Evolutionary conservation across 2,329 filamentous ascomycete genomes (phyloP).

Genomic region (Aspergillus phoenicis): DNA sequence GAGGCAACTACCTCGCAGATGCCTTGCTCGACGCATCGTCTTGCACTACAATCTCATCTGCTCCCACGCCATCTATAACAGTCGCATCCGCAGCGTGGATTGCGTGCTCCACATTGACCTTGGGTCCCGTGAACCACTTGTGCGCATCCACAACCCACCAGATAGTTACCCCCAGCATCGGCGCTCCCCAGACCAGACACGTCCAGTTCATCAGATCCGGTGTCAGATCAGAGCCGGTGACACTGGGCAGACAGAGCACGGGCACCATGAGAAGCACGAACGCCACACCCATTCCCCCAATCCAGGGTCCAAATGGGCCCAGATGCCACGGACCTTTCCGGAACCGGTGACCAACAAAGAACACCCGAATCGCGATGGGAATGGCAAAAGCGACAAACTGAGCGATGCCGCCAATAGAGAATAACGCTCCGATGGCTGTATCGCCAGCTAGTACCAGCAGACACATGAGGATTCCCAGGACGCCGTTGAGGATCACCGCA

Average conservation of each 20-base stretch:
- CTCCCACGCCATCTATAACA: slow-evolving; percentile 26
- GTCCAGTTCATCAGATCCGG: slow-evolving; percentile 68
- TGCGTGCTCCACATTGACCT: slow-evolving; percentile 65
- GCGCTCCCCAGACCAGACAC: slow-evolving; percentile 65
- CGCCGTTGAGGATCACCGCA: slow-evolving; percentile 68
- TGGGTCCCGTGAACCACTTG: slow-evolving; percentile 72
- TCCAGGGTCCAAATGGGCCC: slow-evolving; percentile 59
- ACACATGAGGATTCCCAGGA: slow-evolving; percentile 61
- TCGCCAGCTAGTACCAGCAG: slow-evolving; percentile 67
- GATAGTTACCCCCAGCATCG: slow-evolving; percentile 60
- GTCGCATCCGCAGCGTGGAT: slow-evolving; percentile 30
- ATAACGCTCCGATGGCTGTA: slow-evolving; percentile 67
- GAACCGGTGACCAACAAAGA: slow-evolving; percentile 63
- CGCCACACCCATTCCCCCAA: slow-evolving; percentile 58
- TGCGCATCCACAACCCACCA: slow-evolving; percentile 67
- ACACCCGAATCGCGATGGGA: slow-evolving; percentile 48
- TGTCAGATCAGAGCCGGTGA: slow-evolving; percentile 57
- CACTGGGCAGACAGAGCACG: slow-evolving; percentile 65
- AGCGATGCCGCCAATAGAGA: slow-evolving; percentile 69
- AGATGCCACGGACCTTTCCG: slow-evolving; percentile 70
- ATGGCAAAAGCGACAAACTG: slow-evolving; percentile 60
- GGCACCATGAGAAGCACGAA: slow-evolving; percentile 70
- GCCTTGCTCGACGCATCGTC: slow-evolving; percentile 7
- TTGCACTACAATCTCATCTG: slow-evolving; percentile 1
- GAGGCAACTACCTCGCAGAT: slow-evolving; percentile 1